A percentile compares a stretch with the other conserved stretches of the same genome.
phyloP scores from a whole-genome alignment of 768 basidiomycete species.

The Psilocybe azurescens region DNA sequence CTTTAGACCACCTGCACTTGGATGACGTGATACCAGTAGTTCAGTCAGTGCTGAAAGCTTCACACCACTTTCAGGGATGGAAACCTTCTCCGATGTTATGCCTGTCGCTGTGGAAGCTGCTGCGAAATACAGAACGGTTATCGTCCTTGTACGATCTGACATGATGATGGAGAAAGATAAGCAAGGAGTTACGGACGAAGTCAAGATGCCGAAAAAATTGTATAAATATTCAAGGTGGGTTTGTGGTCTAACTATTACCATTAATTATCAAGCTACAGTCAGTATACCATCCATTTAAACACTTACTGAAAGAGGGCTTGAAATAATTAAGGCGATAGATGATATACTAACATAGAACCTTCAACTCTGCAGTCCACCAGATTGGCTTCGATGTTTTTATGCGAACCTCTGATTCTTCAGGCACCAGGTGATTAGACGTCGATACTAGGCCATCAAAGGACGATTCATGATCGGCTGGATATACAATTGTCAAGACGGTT shows the following conservation, averaged over 20 bases:
- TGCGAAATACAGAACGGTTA: slow-evolving; percentile 61
- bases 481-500: neutral
- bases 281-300: no score
- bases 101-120: slow-evolving; percentile 76
- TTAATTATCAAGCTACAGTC: no score
- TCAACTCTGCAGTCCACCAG: slow-evolving; percentile 89
- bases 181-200: neutral
- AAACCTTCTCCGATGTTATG: slow-evolving; percentile 55
- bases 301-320: neutral
- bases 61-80: slow-evolving; percentile 52
- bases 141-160: slow-evolving; percentile 28
- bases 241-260: no score
- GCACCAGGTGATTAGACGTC: slow-evolving; percentile 91
- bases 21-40: slow-evolving; percentile 60
- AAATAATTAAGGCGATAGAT: neutral
- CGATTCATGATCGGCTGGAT: slow-evolving; percentile 62
- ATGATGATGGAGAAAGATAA: slow-evolving; percentile 21
- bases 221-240: no score
- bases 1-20: slow-evolving; percentile 48
- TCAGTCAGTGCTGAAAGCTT: slow-evolving; percentile 54
- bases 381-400: slow-evolving; percentile 84
- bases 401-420: slow-evolving; percentile 64
- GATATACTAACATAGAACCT: slow-evolving; percentile 6
- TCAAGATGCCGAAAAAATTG: neutral
- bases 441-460: slow-evolving; percentile 88